Evolutionary conservation across 192 early-diverging fungal genomes (phyloP).

Genomic region (Entophlyctis helioformis): DNA sequence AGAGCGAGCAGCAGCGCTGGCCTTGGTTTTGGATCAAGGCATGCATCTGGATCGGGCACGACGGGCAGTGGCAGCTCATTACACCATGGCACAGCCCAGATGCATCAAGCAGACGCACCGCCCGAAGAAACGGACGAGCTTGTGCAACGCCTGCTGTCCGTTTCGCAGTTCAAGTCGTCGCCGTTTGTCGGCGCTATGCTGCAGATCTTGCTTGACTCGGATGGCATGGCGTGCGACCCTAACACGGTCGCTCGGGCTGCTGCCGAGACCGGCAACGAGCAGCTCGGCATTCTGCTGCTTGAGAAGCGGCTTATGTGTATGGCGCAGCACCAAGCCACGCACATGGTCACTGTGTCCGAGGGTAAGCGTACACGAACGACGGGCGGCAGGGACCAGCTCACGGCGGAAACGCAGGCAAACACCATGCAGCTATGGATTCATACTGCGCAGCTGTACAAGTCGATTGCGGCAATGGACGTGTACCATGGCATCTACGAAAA

Average conservation of each 20-base stretch:
- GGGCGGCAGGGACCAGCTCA: conserved; percentile 12
- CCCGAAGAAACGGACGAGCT: neutral
- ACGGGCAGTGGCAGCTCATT: too few species aligned
- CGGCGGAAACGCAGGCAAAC: neutral
- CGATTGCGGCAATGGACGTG: conserved; percentile 47
- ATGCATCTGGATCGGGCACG: too few species aligned
- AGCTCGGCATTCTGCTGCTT: conserved; percentile 22
- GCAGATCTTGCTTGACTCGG: conserved; percentile 6
- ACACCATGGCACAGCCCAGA: too few species aligned
- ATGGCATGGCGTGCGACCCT: neutral
- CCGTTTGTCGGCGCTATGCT: conserved; percentile 19
- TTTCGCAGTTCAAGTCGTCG: conserved; percentile 2
- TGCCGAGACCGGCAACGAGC: conserved; percentile 19
- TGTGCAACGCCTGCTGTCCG: conserved; percentile 8
- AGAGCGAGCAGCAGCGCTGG: too few species aligned
- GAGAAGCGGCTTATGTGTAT: conserved; percentile 1
- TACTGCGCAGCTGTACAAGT: conserved; percentile 49
- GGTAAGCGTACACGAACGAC: conserved; percentile 1
- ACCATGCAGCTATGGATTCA: conserved; percentile 38
- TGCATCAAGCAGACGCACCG: too few species aligned
- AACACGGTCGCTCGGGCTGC: conserved; percentile 12
- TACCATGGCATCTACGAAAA: conserved; percentile 52
- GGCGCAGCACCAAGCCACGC: neutral
- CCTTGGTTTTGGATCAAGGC: too few species aligned
- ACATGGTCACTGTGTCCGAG: neutral